A percentile compares a stretch with the other conserved stretches of the same genome.
These are phyloP conservation scores for Arthrobotrys sphaeroides DNA, from an alignment of 2,329 filamentous ascomycete species.

Conservation along the genomic window DNA sequence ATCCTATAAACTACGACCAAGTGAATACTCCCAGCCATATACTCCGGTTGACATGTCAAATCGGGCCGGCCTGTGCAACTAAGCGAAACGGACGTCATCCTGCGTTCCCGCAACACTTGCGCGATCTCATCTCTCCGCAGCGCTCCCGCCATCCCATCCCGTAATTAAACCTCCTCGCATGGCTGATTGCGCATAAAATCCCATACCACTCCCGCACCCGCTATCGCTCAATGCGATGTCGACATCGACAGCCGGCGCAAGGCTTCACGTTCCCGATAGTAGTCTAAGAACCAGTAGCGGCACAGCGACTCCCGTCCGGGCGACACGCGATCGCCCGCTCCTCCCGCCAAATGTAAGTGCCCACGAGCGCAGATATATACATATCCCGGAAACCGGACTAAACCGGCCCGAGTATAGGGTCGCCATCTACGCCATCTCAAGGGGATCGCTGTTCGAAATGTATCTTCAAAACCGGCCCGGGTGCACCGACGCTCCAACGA, in stretches of 20 bases:
- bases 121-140: constrained; percentile 32
- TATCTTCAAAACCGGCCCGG: constrained; percentile 29
- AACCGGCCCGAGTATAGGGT: constrained; percentile 27
- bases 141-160: constrained; percentile 9
- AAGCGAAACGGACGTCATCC: constrained; percentile 48
- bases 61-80: constrained; percentile 6
- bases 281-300: constrained; percentile 33
- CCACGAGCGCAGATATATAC: neutral
- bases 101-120: constrained; percentile 46
- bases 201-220: neutral
- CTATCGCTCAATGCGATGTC: constrained; percentile 53
- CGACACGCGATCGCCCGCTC: constrained; percentile 54
- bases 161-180: constrained; percentile 14
- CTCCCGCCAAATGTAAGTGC: constrained; percentile 54
- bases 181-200: constrained; percentile 22
- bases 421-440: constrained; percentile 56
- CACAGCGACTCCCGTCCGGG: constrained; percentile 42
- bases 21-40: too few species aligned
- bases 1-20: neutral
- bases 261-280: constrained; percentile 30
- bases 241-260: constrained; percentile 47
- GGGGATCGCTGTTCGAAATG: constrained; percentile 54
- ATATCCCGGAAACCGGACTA: neutral
- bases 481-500: constrained; percentile 54
- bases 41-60: too few species aligned